Evolutionary conservation across 2,329 filamentous ascomycete species (phyloP), one percentile per base, ranked within the genome.

Genomic region (Plectosphaerella plurivora): DNA sequence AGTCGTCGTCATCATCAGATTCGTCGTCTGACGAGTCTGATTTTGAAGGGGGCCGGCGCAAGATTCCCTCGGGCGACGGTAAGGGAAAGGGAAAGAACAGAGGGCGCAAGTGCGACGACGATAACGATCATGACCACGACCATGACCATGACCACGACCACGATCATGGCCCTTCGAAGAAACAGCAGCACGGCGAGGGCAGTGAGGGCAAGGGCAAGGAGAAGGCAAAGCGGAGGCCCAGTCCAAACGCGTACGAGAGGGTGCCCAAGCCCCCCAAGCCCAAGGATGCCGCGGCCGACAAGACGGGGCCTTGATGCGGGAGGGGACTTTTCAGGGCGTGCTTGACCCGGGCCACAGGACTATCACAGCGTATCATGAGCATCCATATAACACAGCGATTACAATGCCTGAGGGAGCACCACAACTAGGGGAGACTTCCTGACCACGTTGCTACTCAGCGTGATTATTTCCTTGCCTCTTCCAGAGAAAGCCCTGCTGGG

Each of bases 161-260:
- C 18, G 41, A 44, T 12, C 41, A 44, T 4, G 41, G 18, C 41
- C n/a, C 10, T 9, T n/a, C 16, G 15, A 18, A 20, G n/a, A 44
- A n/a, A 5, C 16, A 44, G 41, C 16, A 20, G n/a, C 41, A 44
- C 18, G 60, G 37, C 18, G 18, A 37, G 10, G 36, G 20, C 28
- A 41, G 51, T 25, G 50, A 54, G 22, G 53, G 54, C 18, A 57
- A 57, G 37, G 52, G 63, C 61, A 71, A 65, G 63, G 72, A 60
- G 36, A 63, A 65, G 51, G 63, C 66, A 64, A 78, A 68, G 73
- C 75, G 73, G 51, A 63, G 67, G 61, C 83, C 86, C 16, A 91
- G 88, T 63, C 88, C 88, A 20, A 93, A 93, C 68, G 89, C 89
- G 1, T 93, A 93, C 63, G 89, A 93, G 70, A 88, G 86, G 68